phyloP scores from a whole-genome alignment of 169 alveolate genomes.

The Eimeria falciformis region DNA sequence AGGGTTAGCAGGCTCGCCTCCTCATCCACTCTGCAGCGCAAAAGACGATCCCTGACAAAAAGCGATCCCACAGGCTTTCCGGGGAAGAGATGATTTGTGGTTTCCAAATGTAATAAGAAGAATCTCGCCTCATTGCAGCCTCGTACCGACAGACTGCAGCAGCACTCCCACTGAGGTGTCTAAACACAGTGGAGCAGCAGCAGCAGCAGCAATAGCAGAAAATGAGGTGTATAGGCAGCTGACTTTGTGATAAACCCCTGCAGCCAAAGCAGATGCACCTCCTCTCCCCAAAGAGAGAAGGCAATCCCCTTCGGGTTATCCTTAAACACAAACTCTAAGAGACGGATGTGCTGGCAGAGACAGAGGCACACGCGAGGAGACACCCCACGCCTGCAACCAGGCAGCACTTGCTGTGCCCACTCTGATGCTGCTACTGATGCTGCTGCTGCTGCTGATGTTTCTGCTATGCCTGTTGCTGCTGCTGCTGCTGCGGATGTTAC shows the following conservation, averaged over 20 bases:
- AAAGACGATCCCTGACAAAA: background rate
- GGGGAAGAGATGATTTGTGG: too few species aligned
- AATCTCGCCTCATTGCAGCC: too few species aligned
- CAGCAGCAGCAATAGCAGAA: constrained; percentile 3
- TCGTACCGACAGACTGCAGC: background rate
- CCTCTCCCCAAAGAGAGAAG: background rate
- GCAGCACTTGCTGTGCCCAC: background rate
- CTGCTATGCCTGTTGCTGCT: background rate
- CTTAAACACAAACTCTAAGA: background rate
- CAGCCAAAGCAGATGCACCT: constrained; percentile 14
- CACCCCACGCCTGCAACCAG: background rate
- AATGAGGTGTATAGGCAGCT: background rate
- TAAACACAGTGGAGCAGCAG: background rate
- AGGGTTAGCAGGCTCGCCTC: constrained; percentile 2
- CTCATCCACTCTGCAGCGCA: background rate
- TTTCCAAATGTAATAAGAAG: background rate
- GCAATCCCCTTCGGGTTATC: background rate
- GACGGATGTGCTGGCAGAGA: background rate
- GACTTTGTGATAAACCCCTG: constrained; percentile 28
- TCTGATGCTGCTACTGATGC: constrained; percentile 30
- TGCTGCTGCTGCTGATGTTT: background rate
- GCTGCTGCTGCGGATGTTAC: background rate
- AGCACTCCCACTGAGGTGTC: background rate
- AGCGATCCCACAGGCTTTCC: background rate
- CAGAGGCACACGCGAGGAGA: background rate